Evolutionary conservation across 495 filamentous ascomycete species (phyloP).

Genomic region (Hyaloscypha bicolor): DNA sequence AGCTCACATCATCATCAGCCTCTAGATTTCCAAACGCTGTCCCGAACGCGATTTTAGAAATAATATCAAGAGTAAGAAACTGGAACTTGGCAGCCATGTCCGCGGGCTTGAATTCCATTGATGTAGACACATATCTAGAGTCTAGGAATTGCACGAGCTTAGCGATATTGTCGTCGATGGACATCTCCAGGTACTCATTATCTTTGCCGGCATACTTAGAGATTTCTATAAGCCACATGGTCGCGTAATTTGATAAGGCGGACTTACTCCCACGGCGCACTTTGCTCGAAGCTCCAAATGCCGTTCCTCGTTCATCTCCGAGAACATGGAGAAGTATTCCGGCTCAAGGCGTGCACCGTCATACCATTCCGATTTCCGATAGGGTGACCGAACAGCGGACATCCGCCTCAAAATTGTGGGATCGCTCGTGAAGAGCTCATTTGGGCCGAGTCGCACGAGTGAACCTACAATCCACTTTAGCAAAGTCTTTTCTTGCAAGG

Average conservation of each 20-base stretch:
- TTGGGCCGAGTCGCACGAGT: slow-evolving; percentile 46
- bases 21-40: slow-evolving; percentile 43
- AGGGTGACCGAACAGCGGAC: slow-evolving; percentile 37
- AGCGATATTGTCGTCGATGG: slow-evolving; percentile 37
- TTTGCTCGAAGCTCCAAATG: slow-evolving; percentile 40
- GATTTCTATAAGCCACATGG: background rate
- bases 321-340: slow-evolving; percentile 39
- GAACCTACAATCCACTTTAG: slow-evolving; percentile 26
- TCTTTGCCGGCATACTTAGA: slow-evolving; percentile 44
- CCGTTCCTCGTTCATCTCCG: slow-evolving; percentile 33
- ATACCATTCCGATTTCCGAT: slow-evolving; percentile 37
- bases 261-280: slow-evolving; percentile 34
- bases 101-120: slow-evolving; percentile 34
- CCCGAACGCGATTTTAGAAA: slow-evolving; percentile 47
- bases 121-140: slow-evolving; percentile 36
- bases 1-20: slow-evolving; percentile 42
- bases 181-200: slow-evolving; percentile 38
- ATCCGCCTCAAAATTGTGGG: slow-evolving; percentile 38
- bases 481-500: background rate
- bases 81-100: slow-evolving; percentile 44
- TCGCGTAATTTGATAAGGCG: background rate
- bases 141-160: slow-evolving; percentile 36
- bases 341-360: slow-evolving; percentile 35
- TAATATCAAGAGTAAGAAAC: slow-evolving; percentile 50
- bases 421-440: slow-evolving; percentile 42